Conservation (phyloP, 495 filamentous ascomycete species). For the Elaphomyces granulatus region DNA sequence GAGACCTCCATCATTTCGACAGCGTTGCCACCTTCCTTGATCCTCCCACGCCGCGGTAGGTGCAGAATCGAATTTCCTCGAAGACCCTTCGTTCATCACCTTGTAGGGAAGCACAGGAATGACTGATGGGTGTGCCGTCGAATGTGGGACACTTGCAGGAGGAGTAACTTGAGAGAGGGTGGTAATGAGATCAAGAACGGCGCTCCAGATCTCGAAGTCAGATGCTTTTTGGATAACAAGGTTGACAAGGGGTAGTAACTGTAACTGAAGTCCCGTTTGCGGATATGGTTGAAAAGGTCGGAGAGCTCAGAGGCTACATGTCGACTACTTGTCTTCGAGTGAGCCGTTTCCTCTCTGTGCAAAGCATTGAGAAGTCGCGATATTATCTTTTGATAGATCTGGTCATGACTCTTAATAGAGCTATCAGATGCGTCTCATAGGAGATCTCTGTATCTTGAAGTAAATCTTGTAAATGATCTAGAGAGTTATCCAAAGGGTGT, state of each 20-base stretch:
- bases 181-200: not conserved
- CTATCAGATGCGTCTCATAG: not conserved
- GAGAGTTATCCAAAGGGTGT: conserved; percentile 5
- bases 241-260: not conserved
- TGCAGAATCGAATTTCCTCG: conserved; percentile 10
- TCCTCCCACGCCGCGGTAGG: conserved; percentile 7
- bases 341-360: conserved; percentile 2
- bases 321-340: not conserved
- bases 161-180: not conserved
- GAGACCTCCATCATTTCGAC: too few species aligned
- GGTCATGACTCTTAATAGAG: not conserved
- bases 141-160: not conserved
- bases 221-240: not conserved
- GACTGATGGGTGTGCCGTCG: not conserved
- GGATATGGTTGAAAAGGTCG: not conserved
- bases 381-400: not conserved
- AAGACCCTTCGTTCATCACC: conserved; percentile 3
- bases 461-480: conserved; percentile 5
- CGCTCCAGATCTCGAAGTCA: not conserved
- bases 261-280: not conserved
- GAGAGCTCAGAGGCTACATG: not conserved
- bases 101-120: not conserved
- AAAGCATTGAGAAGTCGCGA: conserved; percentile 5
- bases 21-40: too few species aligned
- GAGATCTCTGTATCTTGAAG: conserved; percentile 2